A percentile compares a stretch with the other conserved stretches of the same genome.
Evolutionary conservation across 176 grass and related monocot species (phyloP).

Genomic region (Aegilops speltoides): DNA sequence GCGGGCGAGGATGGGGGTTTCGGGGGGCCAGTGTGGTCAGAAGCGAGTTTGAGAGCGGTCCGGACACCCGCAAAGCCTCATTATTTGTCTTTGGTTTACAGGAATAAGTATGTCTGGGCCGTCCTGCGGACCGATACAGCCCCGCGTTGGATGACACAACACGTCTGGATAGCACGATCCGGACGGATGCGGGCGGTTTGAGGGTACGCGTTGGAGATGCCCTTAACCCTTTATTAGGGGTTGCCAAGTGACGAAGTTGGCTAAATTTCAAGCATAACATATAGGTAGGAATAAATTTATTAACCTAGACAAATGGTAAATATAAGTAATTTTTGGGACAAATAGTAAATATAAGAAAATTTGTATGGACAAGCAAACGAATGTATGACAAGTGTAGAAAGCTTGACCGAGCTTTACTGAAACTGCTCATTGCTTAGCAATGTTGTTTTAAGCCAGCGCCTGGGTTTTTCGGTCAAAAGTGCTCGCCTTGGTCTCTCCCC

Average conservation of each 20-base stretch:
- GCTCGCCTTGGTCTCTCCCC: conserved; percentile 21
- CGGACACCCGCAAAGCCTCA: no score
- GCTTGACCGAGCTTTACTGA: neutral
- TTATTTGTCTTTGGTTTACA: no score
- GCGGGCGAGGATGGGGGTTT: no score
- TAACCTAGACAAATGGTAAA: neutral
- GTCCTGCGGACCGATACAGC: no score
- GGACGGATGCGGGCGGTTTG: no score
- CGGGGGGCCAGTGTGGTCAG: no score
- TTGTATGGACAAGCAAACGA: neutral
- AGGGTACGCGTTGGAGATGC: no score
- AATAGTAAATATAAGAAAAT: neutral
- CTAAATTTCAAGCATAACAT: neutral
- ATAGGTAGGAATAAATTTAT: no score
- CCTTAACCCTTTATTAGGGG: neutral
- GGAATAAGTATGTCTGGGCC: no score
- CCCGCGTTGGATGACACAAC: no score
- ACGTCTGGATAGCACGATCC: no score
- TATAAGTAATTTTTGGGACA: neutral
- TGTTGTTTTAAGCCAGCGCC: neutral
- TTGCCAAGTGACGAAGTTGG: neutral
- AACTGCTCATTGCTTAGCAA: neutral
- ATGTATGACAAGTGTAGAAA: neutral
- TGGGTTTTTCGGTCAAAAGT: conserved; percentile 36
- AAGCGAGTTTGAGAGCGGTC: no score